Percentiles rank a stretch among this genome's conserved stretches.
Conservation (phyloP, 2,329 filamentous ascomycete species). For the Botrytis deweyae region DNA sequence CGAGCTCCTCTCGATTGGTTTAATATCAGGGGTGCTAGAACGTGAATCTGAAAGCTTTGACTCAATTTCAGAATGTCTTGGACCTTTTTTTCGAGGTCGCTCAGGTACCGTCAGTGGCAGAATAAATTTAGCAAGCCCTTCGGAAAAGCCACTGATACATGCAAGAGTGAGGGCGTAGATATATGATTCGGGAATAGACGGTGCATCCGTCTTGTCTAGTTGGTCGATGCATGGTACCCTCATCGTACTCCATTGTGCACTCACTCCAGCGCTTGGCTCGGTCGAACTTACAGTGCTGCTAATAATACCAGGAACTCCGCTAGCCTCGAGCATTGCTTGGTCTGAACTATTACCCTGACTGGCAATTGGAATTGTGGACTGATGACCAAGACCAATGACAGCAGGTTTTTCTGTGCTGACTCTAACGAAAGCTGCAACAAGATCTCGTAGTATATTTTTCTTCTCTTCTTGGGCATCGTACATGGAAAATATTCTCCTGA, state of each 20-base stretch:
- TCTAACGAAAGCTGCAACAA: constrained; percentile 87
- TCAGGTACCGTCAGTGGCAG: constrained; percentile 88
- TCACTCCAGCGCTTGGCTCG: constrained; percentile 72
- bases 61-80: constrained; percentile 32
- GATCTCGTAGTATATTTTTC: constrained; percentile 74
- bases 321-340: constrained; percentile 85
- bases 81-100: constrained; percentile 50
- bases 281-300: constrained; percentile 66
- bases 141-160: constrained; percentile 86
- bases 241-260: constrained; percentile 85
- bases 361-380: constrained; percentile 77
- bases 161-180: constrained; percentile 85
- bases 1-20: constrained; percentile 55
- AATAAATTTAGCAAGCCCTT: constrained; percentile 90
- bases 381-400: constrained; percentile 83
- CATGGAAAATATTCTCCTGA: constrained; percentile 75
- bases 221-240: constrained; percentile 89
- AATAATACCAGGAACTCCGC: constrained; percentile 84
- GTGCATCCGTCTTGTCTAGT: constrained; percentile 86
- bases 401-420: constrained; percentile 87
- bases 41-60: constrained; percentile 29
- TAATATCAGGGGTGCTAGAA: constrained; percentile 27
- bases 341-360: constrained; percentile 64
- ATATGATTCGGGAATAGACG: constrained; percentile 84
- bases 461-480: constrained; percentile 74